Conservation (phyloP, 352 stramenopile species). For the Pythium rhizo-oryzae region DNA sequence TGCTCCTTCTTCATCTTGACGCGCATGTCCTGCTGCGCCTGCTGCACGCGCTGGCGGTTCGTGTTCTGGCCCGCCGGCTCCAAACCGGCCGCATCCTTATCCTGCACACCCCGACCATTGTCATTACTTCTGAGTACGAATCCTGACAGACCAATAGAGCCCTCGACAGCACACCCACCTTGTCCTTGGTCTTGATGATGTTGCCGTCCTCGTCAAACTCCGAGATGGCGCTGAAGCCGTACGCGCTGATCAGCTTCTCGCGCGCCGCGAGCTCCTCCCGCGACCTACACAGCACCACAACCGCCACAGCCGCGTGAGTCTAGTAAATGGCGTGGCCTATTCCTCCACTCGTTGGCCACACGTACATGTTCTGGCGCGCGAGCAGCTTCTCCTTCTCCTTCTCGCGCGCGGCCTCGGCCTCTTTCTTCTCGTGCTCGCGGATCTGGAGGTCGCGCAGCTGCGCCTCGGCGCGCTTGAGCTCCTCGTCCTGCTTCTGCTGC, state of each 20-base stretch:
- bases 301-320: too few relatives aligned
- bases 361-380: slow-evolving; percentile 70
- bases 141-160: too few relatives aligned
- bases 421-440: slow-evolving; percentile 59
- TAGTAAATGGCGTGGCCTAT: too few relatives aligned
- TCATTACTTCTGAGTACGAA: background rate
- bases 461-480: slow-evolving; percentile 43
- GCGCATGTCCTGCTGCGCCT: slow-evolving; percentile 50
- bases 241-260: slow-evolving; percentile 82
- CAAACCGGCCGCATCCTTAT: slow-evolving; percentile 39
- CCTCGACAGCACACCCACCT: slow-evolving; percentile 29
- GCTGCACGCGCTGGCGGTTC: slow-evolving; percentile 56
- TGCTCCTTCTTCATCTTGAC: slow-evolving; percentile 79
- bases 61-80: slow-evolving; percentile 47
- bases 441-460: slow-evolving; percentile 60
- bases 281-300: slow-evolving; percentile 32
- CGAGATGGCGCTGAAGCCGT: slow-evolving; percentile 76
- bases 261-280: slow-evolving; percentile 64
- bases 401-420: slow-evolving; percentile 55
- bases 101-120: slow-evolving; percentile 17
- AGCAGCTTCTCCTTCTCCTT: slow-evolving; percentile 63
- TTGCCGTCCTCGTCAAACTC: slow-evolving; percentile 88
- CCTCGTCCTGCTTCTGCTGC: slow-evolving; percentile 39
- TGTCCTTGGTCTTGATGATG: slow-evolving; percentile 75
- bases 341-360: too few relatives aligned